Evolutionary conservation across 768 basidiomycete genomes (phyloP).

Genomic region (Lentinula detonsa): DNA sequence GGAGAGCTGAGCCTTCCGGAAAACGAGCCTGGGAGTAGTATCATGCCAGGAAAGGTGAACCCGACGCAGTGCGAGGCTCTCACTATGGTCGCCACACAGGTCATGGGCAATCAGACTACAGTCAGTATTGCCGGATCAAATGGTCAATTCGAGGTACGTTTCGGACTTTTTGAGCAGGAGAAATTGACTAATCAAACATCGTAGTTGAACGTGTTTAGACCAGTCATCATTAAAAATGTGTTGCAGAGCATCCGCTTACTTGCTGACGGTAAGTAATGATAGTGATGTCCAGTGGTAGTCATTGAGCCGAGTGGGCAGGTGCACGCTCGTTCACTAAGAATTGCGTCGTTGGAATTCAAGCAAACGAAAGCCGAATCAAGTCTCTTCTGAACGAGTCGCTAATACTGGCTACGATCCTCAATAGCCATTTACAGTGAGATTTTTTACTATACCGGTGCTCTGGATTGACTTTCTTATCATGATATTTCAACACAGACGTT

Average conservation of each 20-base stretch:
- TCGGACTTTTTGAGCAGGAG: not conserved
- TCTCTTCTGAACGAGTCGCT: slow-evolving; percentile 88
- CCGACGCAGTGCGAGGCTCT: slow-evolving; percentile 98
- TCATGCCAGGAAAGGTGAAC: slow-evolving; percentile 99
- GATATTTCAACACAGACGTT: slow-evolving; percentile 54
- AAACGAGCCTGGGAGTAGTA: slow-evolving; percentile 98
- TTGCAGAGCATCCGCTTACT: slow-evolving; percentile 92
- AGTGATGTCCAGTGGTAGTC: not conserved
- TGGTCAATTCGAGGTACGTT: slow-evolving; percentile 91
- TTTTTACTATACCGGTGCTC: no score
- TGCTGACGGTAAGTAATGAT: slow-evolving; percentile 63
- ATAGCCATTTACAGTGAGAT: slow-evolving; percentile 83
- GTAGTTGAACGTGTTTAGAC: slow-evolving; percentile 98
- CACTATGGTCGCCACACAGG: slow-evolving; percentile 98
- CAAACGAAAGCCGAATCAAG: slow-evolving; percentile 92
- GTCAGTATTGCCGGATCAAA: slow-evolving; percentile 91
- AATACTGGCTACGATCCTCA: slow-evolving; percentile 97
- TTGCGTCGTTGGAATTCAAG: slow-evolving; percentile 93
- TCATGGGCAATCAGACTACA: slow-evolving; percentile 94
- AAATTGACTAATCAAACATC: slow-evolving; percentile 1
- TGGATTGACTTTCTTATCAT: not conserved
- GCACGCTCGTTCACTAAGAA: slow-evolving; percentile 94
- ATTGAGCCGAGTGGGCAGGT: slow-evolving; percentile 31
- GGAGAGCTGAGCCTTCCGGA: slow-evolving; percentile 94
- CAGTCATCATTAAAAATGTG: slow-evolving; percentile 97